phyloP scores from a whole-genome alignment of 2,329 filamentous ascomycete species.

The Neoascochyta sp. region DNA sequence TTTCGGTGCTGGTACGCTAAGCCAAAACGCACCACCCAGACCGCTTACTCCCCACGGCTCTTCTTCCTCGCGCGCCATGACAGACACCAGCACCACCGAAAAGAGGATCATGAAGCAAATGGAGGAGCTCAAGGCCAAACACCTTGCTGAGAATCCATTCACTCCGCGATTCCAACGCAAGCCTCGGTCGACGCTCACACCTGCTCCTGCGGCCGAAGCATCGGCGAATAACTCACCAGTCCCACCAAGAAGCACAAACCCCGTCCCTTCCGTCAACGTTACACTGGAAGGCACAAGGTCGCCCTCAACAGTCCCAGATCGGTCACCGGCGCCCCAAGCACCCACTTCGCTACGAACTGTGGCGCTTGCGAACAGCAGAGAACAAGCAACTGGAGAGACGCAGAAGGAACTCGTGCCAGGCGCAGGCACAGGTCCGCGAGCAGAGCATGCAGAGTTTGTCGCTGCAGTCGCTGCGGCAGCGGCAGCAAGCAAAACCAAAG shows the following conservation, averaged over 20 bases:
- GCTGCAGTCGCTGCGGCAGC: conserved; percentile 1
- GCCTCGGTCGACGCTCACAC: conserved; percentile 2
- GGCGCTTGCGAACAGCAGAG: conserved; percentile 15
- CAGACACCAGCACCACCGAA: conserved; percentile 7
- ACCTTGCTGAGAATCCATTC: conserved; percentile 11
- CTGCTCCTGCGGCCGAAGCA: conserved; percentile 3
- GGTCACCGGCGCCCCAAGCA: conserved; percentile 16
- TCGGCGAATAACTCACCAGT: background rate
- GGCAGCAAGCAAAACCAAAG: background rate
- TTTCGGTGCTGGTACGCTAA: conserved; percentile 11
- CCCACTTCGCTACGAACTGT: conserved; percentile 29
- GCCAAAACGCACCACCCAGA: conserved; percentile 18
- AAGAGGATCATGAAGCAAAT: conserved; percentile 8
- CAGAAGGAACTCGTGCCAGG: too few species aligned
- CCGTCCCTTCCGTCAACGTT: conserved; percentile 1
- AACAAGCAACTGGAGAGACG: conserved; percentile 3
- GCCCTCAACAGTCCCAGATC: conserved; percentile 35
- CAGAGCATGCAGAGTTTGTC: conserved; percentile 6
- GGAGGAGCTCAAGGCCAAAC: too few species aligned
- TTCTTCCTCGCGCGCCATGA: conserved; percentile 16
- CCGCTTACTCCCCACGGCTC: conserved; percentile 13
- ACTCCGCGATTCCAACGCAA: conserved; percentile 5
- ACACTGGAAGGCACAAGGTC: conserved; percentile 28
- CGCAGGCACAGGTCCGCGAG: conserved; percentile 1
- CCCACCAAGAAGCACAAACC: conserved; percentile 1